phyloP scores from a whole-genome alignment of 176 grass and related monocot species.

The Rhynchospora pubera region DNA sequence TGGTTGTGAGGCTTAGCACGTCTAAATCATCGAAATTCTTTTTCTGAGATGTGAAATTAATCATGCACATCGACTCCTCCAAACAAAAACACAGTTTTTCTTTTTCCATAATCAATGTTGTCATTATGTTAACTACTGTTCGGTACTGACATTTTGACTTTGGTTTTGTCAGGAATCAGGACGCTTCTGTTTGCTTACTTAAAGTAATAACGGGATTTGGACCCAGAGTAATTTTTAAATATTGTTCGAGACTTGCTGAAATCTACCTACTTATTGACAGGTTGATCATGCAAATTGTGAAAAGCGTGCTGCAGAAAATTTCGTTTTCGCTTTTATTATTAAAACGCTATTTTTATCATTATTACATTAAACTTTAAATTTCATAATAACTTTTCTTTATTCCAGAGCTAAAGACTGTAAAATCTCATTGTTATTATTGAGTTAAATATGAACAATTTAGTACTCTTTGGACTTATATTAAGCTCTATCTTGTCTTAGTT shows the following conservation, averaged over 20 bases:
- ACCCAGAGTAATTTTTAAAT: not conserved
- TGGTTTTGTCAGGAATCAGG: not conserved
- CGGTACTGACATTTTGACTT: not conserved
- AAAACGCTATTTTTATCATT: no score
- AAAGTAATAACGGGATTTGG: not conserved
- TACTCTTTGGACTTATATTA: no score
- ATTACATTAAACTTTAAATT: no score
- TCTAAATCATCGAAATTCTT: not conserved
- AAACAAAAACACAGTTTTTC: not conserved
- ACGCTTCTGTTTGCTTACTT: not conserved
- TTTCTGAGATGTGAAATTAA: not conserved
- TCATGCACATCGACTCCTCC: not conserved
- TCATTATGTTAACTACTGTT: not conserved
- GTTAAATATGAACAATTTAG: no score
- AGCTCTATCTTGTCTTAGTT: no score
- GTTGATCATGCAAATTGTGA: not conserved
- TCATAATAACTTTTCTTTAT: no score
- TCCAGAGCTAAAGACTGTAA: no score
- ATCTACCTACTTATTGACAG: not conserved
- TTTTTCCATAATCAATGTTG: not conserved
- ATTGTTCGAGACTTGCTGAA: not conserved
- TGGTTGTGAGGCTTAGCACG: not conserved
- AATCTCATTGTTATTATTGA: no score
- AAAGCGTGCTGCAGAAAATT: not conserved
- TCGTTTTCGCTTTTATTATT: no score